Conservation (phyloP, 1,139 yeast species). For the Geotrichum restrictum region DNA sequence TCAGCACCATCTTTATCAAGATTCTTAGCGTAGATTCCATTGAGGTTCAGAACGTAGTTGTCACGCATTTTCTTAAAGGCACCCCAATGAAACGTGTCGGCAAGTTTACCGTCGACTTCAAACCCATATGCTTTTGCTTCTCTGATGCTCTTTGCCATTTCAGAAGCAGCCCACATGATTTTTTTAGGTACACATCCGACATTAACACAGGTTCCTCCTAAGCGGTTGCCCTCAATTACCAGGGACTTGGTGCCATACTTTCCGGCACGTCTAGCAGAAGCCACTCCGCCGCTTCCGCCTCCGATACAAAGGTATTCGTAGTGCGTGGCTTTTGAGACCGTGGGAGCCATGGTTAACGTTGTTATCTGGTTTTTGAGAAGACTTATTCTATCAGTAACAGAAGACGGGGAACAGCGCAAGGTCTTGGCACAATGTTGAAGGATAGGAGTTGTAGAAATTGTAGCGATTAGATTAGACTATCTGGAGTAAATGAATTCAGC, state of each 20-base stretch:
- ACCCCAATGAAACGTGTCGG: constrained; percentile 72
- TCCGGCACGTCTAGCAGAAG: constrained; percentile 95
- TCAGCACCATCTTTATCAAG: constrained; percentile 85
- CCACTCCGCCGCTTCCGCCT: constrained; percentile 98
- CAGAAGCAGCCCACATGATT: constrained; percentile 97
- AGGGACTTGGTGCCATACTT: constrained; percentile 85
- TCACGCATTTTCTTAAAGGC: constrained; percentile 80
- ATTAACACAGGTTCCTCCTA: constrained; percentile 98
- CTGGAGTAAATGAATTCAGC: no score
- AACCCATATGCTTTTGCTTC: constrained; percentile 84
- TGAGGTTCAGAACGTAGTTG: constrained; percentile 78
- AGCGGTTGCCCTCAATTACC: constrained; percentile 65
- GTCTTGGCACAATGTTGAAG: no score
- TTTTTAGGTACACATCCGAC: constrained; percentile 99
- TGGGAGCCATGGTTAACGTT: constrained; percentile 7
- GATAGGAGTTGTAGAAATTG: no score
- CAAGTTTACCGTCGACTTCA: constrained; percentile 46
- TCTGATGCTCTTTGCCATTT: constrained; percentile 67
- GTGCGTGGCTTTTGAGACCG: constrained; percentile 39
- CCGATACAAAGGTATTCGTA: constrained; percentile 93
- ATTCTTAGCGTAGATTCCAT: constrained; percentile 88
- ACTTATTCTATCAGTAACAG: no score
- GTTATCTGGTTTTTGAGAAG: no score
- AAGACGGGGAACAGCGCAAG: no score
- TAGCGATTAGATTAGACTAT: no score